Conservation (phyloP, 345 rosid genomes). For the Euphorbia lathyris region DNA sequence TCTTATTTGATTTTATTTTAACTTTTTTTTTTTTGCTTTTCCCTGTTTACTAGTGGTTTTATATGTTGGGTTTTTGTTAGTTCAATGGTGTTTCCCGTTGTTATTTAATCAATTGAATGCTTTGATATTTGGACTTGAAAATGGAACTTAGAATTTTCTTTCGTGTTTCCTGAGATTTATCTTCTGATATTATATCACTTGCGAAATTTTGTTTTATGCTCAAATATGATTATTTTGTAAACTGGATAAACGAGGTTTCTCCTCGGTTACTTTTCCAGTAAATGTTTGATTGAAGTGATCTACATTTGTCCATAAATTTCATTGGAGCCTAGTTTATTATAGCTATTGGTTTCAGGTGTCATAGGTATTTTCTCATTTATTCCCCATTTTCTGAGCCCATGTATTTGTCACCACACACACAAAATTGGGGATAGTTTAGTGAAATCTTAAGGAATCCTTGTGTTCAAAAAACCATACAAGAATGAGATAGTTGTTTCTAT, state of each 20-base stretch:
- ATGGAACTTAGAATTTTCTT: neutral
- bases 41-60: neutral
- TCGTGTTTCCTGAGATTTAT: neutral
- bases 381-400: neutral
- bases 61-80: neutral
- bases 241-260: neutral
- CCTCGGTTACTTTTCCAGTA: neutral
- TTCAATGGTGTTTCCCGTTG: neutral
- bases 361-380: neutral
- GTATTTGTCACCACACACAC: neutral
- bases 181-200: neutral
- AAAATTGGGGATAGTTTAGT: neutral
- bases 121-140: neutral
- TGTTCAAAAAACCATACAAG: neutral
- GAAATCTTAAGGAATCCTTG: neutral
- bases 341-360: neutral
- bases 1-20: too few relatives aligned
- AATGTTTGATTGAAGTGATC: neutral
- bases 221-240: neutral
- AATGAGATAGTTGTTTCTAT: neutral
- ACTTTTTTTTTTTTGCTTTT: neutral
- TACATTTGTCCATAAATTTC: too few relatives aligned
- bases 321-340: neutral
- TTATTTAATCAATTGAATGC: neutral
- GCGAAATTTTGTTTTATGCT: neutral